Evolutionary conservation across 805 yeast genomes (phyloP).

Genomic region (Zygosaccharomyces kombuchaensis): DNA sequence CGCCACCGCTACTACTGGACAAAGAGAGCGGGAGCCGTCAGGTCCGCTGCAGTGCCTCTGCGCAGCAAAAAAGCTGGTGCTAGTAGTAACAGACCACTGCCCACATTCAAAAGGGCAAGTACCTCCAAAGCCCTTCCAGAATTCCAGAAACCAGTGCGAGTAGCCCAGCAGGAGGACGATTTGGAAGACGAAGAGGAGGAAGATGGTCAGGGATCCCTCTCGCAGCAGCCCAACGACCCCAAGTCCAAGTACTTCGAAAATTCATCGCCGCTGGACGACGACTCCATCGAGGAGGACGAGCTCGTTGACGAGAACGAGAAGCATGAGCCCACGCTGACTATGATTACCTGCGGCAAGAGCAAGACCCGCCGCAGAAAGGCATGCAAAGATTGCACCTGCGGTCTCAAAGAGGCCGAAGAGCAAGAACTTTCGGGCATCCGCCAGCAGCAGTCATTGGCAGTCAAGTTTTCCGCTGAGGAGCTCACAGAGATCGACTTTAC

Average conservation of each 20-base stretch:
- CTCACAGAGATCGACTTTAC: conserved; percentile 91
- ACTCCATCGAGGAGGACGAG: conserved; percentile 55
- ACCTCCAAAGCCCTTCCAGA: conserved; percentile 32
- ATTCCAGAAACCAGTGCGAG: conserved; percentile 22
- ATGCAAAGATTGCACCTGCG: conserved; percentile 98
- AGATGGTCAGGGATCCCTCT: conserved; percentile 34
- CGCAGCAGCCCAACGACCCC: conserved; percentile 36
- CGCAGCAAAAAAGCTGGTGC: conserved; percentile 14
- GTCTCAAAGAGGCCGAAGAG: conserved; percentile 84
- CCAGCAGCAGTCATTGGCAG: conserved; percentile 37
- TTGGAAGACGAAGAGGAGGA: conserved; percentile 35
- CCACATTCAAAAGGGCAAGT: conserved; percentile 23
- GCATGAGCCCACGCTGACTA: conserved; percentile 18
- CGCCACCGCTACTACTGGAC: conserved; percentile 45
- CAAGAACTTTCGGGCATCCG: conserved; percentile 39
- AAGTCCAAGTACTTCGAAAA: conserved; percentile 55
- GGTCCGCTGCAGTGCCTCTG: conserved; percentile 31
- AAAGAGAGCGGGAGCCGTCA: conserved; percentile 42
- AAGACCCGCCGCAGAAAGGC: conserved; percentile 60
- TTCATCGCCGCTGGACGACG: conserved; percentile 43
- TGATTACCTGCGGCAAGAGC: conserved; percentile 32
- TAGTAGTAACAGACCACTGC: conserved; percentile 14
- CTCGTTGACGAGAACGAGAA: conserved; percentile 41
- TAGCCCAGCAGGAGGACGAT: conserved; percentile 31
- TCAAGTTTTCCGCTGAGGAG: conserved; percentile 51